Conservation (phyloP, 1,139 yeast species). For the Citeromyces siamensis region DNA sequence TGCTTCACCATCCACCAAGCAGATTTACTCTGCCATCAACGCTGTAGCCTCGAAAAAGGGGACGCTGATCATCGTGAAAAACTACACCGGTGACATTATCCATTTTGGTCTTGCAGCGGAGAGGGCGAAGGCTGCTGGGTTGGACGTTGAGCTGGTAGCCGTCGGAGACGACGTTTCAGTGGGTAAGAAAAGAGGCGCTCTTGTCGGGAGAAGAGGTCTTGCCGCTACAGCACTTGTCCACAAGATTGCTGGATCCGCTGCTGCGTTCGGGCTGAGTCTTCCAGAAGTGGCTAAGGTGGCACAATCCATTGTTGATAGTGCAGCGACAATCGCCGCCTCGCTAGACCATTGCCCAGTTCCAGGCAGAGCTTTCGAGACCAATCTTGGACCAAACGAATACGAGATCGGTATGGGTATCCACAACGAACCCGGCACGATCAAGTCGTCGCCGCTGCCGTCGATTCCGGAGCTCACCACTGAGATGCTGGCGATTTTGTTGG, state of each 20-base stretch:
- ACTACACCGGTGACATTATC: conserved; percentile 48
- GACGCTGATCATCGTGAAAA: conserved; percentile 29
- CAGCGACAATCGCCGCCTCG: conserved; percentile 38
- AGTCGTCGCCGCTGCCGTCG: conserved; percentile 26
- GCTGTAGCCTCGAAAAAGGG: conserved; percentile 18
- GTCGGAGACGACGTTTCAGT: conserved; percentile 34
- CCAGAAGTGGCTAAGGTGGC: conserved; percentile 26
- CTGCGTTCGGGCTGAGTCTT: conserved; percentile 21
- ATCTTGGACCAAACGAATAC: conserved; percentile 13
- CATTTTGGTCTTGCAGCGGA: conserved; percentile 43
- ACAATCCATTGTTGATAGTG: conserved; percentile 21
- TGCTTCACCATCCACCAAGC: conserved; percentile 77
- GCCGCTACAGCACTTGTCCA: conserved; percentile 32
- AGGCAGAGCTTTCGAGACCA: conserved; percentile 23
- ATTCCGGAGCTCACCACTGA: conserved; percentile 25
- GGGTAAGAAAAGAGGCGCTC: conserved; percentile 26
- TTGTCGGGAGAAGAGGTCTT: conserved; percentile 38
- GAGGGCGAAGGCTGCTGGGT: conserved; percentile 16
- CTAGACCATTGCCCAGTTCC: conserved; percentile 40
- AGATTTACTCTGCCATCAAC: conserved; percentile 25
- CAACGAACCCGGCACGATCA: conserved; percentile 38
- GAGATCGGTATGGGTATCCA: conserved; percentile 44
- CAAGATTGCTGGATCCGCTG: conserved; percentile 35
- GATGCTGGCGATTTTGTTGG: conserved; percentile 26
- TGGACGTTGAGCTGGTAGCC: conserved; percentile 29